A percentile compares a stretch with the other conserved stretches of the same genome.
These are phyloP conservation scores for Wallacemonas sp. DNA, from an alignment of 208 protist genomes.

Conservation along the genomic window DNA sequence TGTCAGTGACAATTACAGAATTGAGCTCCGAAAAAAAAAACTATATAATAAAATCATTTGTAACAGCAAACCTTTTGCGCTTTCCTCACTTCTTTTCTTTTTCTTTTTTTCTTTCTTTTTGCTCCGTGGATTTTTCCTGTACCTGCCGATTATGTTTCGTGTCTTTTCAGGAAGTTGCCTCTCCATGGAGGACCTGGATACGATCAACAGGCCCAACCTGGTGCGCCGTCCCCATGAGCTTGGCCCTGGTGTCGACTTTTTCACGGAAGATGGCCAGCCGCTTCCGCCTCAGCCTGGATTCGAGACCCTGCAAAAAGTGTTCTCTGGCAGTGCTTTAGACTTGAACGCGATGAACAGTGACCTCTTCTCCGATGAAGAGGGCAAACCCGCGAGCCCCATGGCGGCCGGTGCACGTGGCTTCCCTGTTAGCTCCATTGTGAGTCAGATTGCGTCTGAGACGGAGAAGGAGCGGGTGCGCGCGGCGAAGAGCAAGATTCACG, in stretches of 20 bases:
- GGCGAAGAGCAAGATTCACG: slow-evolving; percentile 78
- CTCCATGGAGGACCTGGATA: slow-evolving; percentile 90
- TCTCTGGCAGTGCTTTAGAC: slow-evolving; percentile 87
- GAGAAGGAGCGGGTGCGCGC: slow-evolving; percentile 71
- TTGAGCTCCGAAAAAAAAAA: neutral
- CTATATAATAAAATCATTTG: neutral
- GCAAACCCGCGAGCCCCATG: slow-evolving; percentile 13
- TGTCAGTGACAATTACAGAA: too few species aligned
- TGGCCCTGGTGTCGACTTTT: slow-evolving; percentile 85
- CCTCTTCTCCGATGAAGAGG: slow-evolving; percentile 62
- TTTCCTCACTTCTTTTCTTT: slow-evolving; percentile 9
- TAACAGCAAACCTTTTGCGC: neutral
- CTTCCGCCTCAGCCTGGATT: slow-evolving; percentile 77
- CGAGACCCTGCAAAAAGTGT: slow-evolving; percentile 86
- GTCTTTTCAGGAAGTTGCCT: slow-evolving; percentile 90
- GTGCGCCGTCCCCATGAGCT: slow-evolving; percentile 79
- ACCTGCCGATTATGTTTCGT: slow-evolving; percentile 55
- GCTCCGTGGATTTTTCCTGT: neutral
- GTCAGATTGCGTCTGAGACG: slow-evolving; percentile 75
- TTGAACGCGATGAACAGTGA: slow-evolving; percentile 81
- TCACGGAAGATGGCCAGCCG: slow-evolving; percentile 83
- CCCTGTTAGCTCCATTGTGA: slow-evolving; percentile 76
- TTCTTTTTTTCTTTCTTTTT: slow-evolving; percentile 1
- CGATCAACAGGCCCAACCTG: slow-evolving; percentile 61
- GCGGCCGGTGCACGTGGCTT: slow-evolving; percentile 16